Conservation (phyloP, 768 basidiomycete species). For the Russula foetens region DNA sequence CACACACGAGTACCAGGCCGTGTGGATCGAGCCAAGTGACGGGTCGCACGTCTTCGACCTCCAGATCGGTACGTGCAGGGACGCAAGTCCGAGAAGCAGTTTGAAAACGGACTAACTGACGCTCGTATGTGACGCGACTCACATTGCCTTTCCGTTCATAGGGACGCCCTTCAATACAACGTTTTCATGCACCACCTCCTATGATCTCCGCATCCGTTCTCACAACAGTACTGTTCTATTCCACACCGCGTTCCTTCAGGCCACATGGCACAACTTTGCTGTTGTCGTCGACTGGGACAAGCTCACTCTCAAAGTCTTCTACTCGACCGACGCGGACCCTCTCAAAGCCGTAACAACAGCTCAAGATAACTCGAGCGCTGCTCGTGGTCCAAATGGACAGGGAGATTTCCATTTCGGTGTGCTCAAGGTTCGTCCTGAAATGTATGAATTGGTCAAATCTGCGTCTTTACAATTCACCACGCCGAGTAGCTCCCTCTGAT, state of each 20-base stretch:
- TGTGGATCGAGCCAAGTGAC: constrained; percentile 55
- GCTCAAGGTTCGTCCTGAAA: constrained; percentile 38
- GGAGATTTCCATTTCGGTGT: constrained; percentile 58
- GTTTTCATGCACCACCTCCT: constrained; percentile 36
- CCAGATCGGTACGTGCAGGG: constrained; percentile 33
- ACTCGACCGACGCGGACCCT: constrained; percentile 35
- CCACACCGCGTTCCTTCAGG: constrained; percentile 35
- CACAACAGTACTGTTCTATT: constrained; percentile 47
- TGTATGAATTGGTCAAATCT: neutral
- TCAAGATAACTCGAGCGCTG: constrained; percentile 34
- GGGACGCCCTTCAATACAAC: constrained; percentile 53
- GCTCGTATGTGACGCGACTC: neutral
- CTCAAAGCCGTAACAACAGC: constrained; percentile 38
- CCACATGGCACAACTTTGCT: constrained; percentile 53
- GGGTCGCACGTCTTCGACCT: constrained; percentile 49
- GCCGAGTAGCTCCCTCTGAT: constrained; percentile 43
- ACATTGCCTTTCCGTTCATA: constrained; percentile 17
- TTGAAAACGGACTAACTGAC: neutral
- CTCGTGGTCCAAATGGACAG: constrained; percentile 36
- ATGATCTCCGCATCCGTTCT: constrained; percentile 46
- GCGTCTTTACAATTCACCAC: neutral
- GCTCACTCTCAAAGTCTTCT: constrained; percentile 42
- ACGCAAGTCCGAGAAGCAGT: no score
- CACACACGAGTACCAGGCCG: constrained; percentile 53
- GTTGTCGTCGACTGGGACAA: constrained; percentile 48